Base-by-base conservation (phyloP, 176 grass and related monocot species). In the Oryza longistaminata region DNA sequence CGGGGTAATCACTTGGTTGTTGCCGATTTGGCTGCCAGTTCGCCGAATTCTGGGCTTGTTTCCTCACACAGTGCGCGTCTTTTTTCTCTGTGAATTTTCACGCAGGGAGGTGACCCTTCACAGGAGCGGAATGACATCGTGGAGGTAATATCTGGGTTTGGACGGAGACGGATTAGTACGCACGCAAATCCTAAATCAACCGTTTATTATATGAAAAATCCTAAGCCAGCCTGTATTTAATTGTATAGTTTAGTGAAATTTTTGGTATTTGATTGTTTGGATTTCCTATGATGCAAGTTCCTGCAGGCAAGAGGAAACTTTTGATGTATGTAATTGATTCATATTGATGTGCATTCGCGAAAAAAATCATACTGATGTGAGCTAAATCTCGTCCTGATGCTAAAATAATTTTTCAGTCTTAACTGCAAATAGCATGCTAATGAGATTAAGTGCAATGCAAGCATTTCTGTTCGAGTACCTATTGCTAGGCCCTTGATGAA, bases 41-140 rank as follows among this genome's bases (percentile, higher is more conserved):
- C 48, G 48, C 37, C 49, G 6, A 42, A 3, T 42, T 61, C 5
- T 29, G 64, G 45, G 40, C 26, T 85, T 85, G 74, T 39, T 85
- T 53, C 64, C 71, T 75, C 11, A 77, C 31, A 66, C 50, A 7
- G 21, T 64, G 21, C 29, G 9, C 0, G 17, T 79, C 2, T 43
- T 42, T 42, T 35, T 29, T 29, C 29, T 35, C 34, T 65, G 74
- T 80, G 62, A 29, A 61, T 82, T 60, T 68, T 16, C 16, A 35
- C 14, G 77, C 85, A 98, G 96, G 89, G 96, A 44, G 88, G 93
- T 16, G 91, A 95, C 66, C 96, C 93, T 85, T 93, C 96, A 64
- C 81, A 66, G 76, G 83, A 91, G 13, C 85, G 96, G 49, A 98
- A 95, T 66, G 93, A 92, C 27, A 27, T 93, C 62, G 37, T 95